phyloP scores from a whole-genome alignment of 2,329 filamentous ascomycete genomes.

The Phialocephala sp. region DNA sequence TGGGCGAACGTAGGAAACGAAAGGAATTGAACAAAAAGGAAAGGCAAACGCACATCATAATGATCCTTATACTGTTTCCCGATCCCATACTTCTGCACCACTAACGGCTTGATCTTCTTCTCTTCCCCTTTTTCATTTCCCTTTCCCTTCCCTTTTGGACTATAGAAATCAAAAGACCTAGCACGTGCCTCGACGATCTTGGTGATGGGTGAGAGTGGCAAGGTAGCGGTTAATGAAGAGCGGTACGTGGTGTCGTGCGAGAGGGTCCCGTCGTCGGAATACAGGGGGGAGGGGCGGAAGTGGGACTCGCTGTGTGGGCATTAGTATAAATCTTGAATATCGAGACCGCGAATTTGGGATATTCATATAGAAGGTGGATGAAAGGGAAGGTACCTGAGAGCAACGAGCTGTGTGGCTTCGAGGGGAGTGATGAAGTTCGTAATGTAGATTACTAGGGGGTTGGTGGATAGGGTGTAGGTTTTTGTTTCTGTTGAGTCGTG shows the following conservation, averaged over 20 bases:
- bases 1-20: no score
- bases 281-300: conserved; percentile 21
- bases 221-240: conserved; percentile 53
- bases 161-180: neutral
- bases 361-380: no score
- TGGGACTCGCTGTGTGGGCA: conserved; percentile 19
- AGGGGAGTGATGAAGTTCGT: conserved; percentile 14
- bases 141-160: no score
- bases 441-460: conserved; percentile 17
- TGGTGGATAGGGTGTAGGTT: conserved; percentile 12
- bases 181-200: neutral
- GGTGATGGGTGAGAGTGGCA: conserved; percentile 35
- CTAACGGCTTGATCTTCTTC: conserved; percentile 58
- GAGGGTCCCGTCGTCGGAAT: conserved; percentile 11
- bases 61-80: conserved; percentile 49
- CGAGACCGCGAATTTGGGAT: no score
- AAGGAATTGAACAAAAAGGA: neutral
- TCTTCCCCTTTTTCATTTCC: neutral
- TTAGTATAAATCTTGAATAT: no score
- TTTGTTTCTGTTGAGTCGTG: conserved; percentile 3
- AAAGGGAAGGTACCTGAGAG: conserved; percentile 16
- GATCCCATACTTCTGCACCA: conserved; percentile 57
- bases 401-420: conserved; percentile 18
- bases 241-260: conserved; percentile 40
- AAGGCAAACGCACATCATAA: conserved; percentile 14